Conservation (phyloP, 2,329 filamentous ascomycete species). For the Botryotinia convoluta region DNA sequence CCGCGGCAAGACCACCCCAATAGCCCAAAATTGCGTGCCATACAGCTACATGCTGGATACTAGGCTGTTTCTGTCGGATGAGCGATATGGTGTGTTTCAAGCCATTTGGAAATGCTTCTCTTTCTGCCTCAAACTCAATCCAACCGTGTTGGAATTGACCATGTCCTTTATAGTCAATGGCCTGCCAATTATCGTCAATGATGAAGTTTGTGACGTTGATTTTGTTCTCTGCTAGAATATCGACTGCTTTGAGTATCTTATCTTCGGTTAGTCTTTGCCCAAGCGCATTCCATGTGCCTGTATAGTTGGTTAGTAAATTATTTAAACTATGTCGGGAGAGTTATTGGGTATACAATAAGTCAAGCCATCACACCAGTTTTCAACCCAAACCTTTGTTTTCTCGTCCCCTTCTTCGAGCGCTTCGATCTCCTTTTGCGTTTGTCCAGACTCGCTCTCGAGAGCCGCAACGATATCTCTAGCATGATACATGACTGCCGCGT, state of each 20-base stretch:
- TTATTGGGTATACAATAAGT: conserved; percentile 64
- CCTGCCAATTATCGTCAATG: conserved; percentile 97
- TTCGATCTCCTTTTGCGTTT: conserved; percentile 48
- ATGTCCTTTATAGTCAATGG: conserved; percentile 55
- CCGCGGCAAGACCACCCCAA: conserved; percentile 82
- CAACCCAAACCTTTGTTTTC: conserved; percentile 60
- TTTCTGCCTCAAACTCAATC: conserved; percentile 84
- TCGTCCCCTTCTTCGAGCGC: conserved; percentile 47
- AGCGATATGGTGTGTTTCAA: conserved; percentile 67
- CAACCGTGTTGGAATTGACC: conserved; percentile 62
- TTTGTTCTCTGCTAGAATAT: conserved; percentile 64
- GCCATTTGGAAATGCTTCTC: conserved; percentile 73
- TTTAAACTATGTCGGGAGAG: background rate
- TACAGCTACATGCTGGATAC: conserved; percentile 80
- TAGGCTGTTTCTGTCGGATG: conserved; percentile 67
- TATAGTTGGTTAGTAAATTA: background rate
- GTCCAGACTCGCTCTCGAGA: conserved; percentile 44
- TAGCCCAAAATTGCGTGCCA: conserved; percentile 91
- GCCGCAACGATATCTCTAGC: conserved; percentile 64
- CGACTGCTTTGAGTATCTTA: conserved; percentile 73
- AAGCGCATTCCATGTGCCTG: conserved; percentile 87
- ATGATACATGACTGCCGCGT: conserved; percentile 82
- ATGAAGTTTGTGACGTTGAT: conserved; percentile 84
- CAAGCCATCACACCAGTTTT: conserved; percentile 88
- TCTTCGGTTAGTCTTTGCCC: conserved; percentile 79